Evolutionary conservation across 768 basidiomycete species (phyloP).

Genomic region (Termitomyces sp.): DNA sequence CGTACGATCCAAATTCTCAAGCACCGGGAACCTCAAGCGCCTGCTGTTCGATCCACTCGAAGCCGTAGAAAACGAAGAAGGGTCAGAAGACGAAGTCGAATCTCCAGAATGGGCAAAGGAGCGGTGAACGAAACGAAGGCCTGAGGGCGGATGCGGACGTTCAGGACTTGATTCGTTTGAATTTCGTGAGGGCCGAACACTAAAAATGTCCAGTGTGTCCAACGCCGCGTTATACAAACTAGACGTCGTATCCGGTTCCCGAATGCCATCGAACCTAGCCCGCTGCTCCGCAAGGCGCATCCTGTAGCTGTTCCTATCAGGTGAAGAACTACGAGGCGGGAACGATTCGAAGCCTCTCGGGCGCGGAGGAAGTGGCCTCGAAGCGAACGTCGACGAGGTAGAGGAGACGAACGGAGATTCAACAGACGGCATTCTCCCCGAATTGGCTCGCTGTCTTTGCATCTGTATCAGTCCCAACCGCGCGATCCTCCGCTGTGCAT

Average conservation of each 20-base stretch:
- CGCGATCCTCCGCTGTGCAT: slow-evolving; percentile 32
- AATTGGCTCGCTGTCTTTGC: neutral
- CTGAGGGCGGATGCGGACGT: neutral
- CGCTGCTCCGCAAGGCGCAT: slow-evolving; percentile 5
- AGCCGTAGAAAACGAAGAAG: neutral
- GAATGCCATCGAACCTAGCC: neutral
- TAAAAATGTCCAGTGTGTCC: neutral
- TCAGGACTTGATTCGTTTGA: neutral
- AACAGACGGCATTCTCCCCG: neutral
- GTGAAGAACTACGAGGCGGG: neutral
- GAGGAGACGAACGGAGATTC: neutral
- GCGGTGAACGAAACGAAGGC: neutral
- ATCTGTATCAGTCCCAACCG: slow-evolving; percentile 26
- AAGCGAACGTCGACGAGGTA: neutral
- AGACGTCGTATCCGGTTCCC: neutral
- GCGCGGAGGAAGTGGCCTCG: neutral
- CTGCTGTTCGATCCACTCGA: neutral
- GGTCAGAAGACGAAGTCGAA: neutral
- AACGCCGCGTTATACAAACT: neutral
- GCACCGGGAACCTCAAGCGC: neutral
- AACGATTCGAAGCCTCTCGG: neutral
- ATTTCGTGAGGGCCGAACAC: neutral
- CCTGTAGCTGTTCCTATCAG: neutral
- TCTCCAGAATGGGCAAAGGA: neutral
- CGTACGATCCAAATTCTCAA: neutral